A percentile compares a stretch with the other conserved stretches of the same genome.
These are phyloP conservation scores for Xylaria longipes DNA, from an alignment of 495 filamentous ascomycete species.

Conservation along the genomic window DNA sequence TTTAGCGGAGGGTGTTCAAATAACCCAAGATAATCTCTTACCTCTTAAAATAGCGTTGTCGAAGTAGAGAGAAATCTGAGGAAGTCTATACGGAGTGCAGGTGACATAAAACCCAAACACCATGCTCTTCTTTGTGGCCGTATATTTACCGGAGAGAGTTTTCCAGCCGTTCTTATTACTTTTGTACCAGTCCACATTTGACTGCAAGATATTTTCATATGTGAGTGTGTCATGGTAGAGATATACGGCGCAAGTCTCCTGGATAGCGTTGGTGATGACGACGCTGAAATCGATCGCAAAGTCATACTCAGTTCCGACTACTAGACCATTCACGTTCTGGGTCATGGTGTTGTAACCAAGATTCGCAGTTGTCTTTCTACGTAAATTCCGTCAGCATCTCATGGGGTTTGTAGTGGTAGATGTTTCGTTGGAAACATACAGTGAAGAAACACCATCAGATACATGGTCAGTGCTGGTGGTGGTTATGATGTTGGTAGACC, in stretches of 20 bases:
- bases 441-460: not conserved
- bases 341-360: not conserved
- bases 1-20: not conserved
- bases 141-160: not conserved
- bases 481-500: not conserved
- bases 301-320: slow-evolving; percentile 5
- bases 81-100: slow-evolving; percentile 10
- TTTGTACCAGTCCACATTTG: not conserved
- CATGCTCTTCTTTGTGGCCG: not conserved
- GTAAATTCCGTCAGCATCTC: not conserved
- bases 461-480: not conserved
- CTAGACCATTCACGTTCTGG: not conserved
- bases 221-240: not conserved
- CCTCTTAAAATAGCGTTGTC: slow-evolving; percentile 12
- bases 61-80: not conserved
- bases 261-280: not conserved
- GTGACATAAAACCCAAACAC: not conserved
- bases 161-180: not conserved
- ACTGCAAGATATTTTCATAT: not conserved
- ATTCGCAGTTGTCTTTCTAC: not conserved
- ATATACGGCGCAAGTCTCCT: not conserved
- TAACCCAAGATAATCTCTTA: not conserved
- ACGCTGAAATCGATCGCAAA: not conserved
- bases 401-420: not conserved
- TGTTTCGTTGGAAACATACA: not conserved